Conservation (phyloP, 495 filamentous ascomycete species). For the Daldinia caldariorum region DNA sequence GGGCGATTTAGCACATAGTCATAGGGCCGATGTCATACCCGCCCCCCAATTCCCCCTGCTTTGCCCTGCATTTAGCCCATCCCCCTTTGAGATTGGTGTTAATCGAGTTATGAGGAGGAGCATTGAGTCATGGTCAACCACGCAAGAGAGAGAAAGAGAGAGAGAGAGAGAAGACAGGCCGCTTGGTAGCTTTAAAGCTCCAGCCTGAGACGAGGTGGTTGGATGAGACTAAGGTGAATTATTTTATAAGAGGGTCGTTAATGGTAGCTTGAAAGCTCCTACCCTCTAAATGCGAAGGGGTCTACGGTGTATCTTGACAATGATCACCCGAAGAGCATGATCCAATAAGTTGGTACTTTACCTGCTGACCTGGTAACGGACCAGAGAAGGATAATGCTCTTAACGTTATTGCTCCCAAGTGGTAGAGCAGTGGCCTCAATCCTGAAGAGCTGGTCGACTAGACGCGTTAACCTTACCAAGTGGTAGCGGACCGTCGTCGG, state of each 20-base stretch:
- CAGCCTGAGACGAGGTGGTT: conserved; percentile 51
- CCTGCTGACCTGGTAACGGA: conserved; percentile 8
- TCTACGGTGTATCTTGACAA: conserved; percentile 16
- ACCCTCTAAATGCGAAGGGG: conserved; percentile 48
- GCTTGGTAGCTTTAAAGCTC: conserved; percentile 65
- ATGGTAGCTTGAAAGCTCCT: conserved; percentile 65
- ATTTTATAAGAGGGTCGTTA: conserved; percentile 50
- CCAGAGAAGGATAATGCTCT: conserved; percentile 25
- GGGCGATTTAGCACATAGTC: conserved; percentile 43
- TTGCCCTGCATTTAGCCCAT: conserved; percentile 36
- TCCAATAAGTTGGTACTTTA: conserved; percentile 20
- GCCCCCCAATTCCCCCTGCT: conserved; percentile 37
- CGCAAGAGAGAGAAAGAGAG: conserved; percentile 15
- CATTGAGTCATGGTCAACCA: conserved; percentile 42
- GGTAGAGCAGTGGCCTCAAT: conserved; percentile 31
- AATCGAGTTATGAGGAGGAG: conserved; percentile 55
- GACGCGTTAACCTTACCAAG: conserved; percentile 31
- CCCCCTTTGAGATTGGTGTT: conserved; percentile 45
- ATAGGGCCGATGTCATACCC: conserved; percentile 43
- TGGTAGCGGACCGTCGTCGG: conserved; percentile 21
- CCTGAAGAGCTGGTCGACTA: conserved; percentile 23
- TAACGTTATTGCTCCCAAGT: conserved; percentile 40
- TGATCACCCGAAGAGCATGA: conserved; percentile 12
- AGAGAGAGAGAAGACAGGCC: conserved; percentile 49
- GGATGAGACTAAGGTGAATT: conserved; percentile 33